Percentiles rank a stretch among this genome's conserved stretches.
These are phyloP conservation scores for Pseudozyma tsukubaensis DNA, from an alignment of 1,284 basidiomycete species.

Conservation along the genomic window DNA sequence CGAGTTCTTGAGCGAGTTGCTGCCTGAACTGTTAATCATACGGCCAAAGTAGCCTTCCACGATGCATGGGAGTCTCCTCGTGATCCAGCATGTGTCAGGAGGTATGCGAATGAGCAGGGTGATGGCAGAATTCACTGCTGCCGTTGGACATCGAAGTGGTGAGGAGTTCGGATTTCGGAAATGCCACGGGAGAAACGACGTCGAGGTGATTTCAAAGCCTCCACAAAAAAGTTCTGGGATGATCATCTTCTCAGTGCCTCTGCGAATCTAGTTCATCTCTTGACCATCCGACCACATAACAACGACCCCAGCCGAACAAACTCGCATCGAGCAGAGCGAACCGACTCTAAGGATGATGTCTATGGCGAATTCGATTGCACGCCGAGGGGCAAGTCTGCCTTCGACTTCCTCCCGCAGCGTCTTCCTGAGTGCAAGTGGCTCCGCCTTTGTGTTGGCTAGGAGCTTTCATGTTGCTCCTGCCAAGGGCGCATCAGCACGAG, in stretches of 20 bases:
- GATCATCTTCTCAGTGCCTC: neutral
- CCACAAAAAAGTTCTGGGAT: slow-evolving; percentile 11
- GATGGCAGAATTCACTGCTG: no score
- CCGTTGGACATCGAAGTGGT: neutral
- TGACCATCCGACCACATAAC: no score
- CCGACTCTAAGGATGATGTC: neutral
- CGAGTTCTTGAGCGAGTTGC: no score
- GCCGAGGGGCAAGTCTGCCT: neutral
- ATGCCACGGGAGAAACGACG: neutral
- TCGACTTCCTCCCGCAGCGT: neutral
- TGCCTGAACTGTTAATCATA: no score
- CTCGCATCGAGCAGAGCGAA: neutral
- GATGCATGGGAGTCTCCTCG: no score
- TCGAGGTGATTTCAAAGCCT: slow-evolving; percentile 15
- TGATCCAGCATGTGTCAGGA: no score
- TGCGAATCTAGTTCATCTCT: neutral
- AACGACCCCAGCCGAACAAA: neutral
- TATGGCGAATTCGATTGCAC: neutral
- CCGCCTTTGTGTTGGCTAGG: neutral
- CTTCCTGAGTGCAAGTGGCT: neutral
- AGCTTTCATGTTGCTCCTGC: neutral
- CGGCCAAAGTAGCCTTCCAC: no score
- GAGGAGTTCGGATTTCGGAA: slow-evolving; percentile 3
- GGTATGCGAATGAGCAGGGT: no score
- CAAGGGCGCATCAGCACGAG: no score